A percentile compares a stretch with the other conserved stretches of the same genome.
Conservation (phyloP, 2,329 filamentous ascomycete species). For the Verticillium nubilum region DNA sequence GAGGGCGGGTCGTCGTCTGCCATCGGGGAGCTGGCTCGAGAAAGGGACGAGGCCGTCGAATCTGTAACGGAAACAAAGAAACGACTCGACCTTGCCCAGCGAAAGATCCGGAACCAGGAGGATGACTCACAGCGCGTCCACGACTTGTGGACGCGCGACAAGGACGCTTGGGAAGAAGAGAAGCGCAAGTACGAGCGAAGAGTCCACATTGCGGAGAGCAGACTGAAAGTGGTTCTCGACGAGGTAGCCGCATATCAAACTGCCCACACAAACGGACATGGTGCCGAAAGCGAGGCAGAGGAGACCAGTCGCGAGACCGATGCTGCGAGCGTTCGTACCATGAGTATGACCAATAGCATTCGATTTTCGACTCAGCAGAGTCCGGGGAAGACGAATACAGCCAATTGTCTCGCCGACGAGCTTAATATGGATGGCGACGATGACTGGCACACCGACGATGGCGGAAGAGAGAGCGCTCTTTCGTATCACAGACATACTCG, state of each 20-base stretch:
- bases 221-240: constrained; percentile 77
- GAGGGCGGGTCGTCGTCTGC: constrained; percentile 87
- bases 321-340: constrained; percentile 65
- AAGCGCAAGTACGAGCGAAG: constrained; percentile 77
- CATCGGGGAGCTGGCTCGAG: constrained; percentile 73
- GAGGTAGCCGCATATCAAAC: constrained; percentile 73
- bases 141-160: constrained; percentile 77
- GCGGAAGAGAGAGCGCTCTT: constrained; percentile 59
- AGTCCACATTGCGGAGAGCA: constrained; percentile 82
- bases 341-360: constrained; percentile 67
- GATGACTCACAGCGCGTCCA: constrained; percentile 77
- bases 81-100: constrained; percentile 72
- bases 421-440: constrained; percentile 82
- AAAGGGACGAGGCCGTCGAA: constrained; percentile 80
- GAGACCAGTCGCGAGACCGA: constrained; percentile 63
- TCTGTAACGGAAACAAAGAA: constrained; percentile 65
- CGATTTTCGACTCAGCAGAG: constrained; percentile 66
- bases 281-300: constrained; percentile 53
- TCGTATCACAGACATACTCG: constrained; percentile 46
- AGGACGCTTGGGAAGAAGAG: constrained; percentile 78
- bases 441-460: constrained; percentile 63
- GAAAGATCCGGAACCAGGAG: constrained; percentile 72
- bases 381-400: constrained; percentile 48
- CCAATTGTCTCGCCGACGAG: constrained; percentile 83
- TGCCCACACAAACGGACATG: constrained; percentile 36